Percentiles rank a stretch among this genome's conserved stretches.
Conservation (phyloP, 257 asterid species). For the Solanum clarkiae region DNA sequence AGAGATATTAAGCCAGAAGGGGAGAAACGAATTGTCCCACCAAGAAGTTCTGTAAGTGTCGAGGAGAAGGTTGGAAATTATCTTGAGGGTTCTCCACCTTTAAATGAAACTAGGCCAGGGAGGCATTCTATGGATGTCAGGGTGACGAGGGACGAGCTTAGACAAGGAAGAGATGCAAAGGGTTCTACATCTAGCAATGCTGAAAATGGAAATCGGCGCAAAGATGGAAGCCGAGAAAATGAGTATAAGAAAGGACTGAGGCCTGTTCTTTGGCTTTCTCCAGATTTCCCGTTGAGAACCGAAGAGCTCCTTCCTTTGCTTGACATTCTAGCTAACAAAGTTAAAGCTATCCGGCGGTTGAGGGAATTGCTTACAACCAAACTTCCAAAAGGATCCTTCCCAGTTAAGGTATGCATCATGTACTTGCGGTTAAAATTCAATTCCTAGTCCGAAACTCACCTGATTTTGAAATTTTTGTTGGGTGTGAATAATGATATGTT, state of each 20-base stretch:
- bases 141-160: slow-evolving; percentile 55
- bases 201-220: slow-evolving; percentile 45
- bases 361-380: slow-evolving; percentile 85
- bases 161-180: slow-evolving; percentile 49
- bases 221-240: slow-evolving; percentile 54
- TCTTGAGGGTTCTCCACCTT: slow-evolving; percentile 53
- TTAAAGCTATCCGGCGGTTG: slow-evolving; percentile 77
- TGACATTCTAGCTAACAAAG: slow-evolving; percentile 92
- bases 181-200: slow-evolving; percentile 42
- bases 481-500: neutral
- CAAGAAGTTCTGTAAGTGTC: slow-evolving; percentile 56
- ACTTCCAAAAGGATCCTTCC: slow-evolving; percentile 85
- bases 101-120: slow-evolving; percentile 35
- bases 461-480: neutral
- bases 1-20: slow-evolving; percentile 45
- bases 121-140: slow-evolving; percentile 72
- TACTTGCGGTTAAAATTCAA: neutral
- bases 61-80: slow-evolving; percentile 59
- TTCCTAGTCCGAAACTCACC: neutral
- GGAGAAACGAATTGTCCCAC: slow-evolving; percentile 44
- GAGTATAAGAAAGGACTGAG: slow-evolving; percentile 96
- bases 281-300: slow-evolving; percentile 72
- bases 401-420: slow-evolving; percentile 64
- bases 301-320: slow-evolving; percentile 91
- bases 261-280: slow-evolving; percentile 94